phyloP scores from a whole-genome alignment of 495 filamentous ascomycete genomes.

The Penicillium silybi region DNA sequence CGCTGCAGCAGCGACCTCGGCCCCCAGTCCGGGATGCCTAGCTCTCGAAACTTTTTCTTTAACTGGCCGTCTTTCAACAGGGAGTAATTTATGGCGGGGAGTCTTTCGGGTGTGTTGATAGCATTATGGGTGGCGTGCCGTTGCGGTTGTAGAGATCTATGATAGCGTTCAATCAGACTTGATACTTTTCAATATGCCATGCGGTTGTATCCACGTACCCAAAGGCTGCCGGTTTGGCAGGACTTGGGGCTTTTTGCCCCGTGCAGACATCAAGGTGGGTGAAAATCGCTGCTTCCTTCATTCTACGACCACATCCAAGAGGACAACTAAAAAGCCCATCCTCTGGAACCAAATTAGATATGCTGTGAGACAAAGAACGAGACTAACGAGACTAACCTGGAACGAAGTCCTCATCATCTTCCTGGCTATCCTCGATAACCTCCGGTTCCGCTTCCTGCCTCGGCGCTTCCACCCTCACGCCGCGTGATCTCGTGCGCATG shows the following conservation, averaged over 20 bases:
- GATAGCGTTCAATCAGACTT: slow-evolving; percentile 10
- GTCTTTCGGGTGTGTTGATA: slow-evolving; percentile 44
- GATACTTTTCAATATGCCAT: background rate
- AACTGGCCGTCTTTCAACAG: slow-evolving; percentile 72
- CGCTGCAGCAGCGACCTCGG: slow-evolving; percentile 62
- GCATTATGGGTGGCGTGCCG: slow-evolving; percentile 6
- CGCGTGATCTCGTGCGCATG: slow-evolving; percentile 39
- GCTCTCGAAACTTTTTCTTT: slow-evolving; percentile 72
- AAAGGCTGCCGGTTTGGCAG: slow-evolving; percentile 16
- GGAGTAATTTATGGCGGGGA: slow-evolving; percentile 77
- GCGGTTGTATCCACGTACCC: slow-evolving; percentile 23
- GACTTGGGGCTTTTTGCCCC: slow-evolving; percentile 12
- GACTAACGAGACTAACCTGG: slow-evolving; percentile 13
- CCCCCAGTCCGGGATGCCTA: slow-evolving; percentile 75
- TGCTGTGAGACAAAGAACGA: slow-evolving; percentile 11
- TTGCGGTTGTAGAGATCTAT: slow-evolving; percentile 23
- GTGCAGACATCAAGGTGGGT: slow-evolving; percentile 68
- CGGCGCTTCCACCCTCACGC: background rate
- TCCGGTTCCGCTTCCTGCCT: slow-evolving; percentile 8
- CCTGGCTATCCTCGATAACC: slow-evolving; percentile 37
- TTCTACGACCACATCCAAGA: slow-evolving; percentile 61
- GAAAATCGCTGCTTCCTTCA: slow-evolving; percentile 73
- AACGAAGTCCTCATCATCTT: slow-evolving; percentile 38
- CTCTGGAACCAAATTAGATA: slow-evolving; percentile 41
- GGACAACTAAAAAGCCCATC: slow-evolving; percentile 81